Evolutionary conservation across 75 land plant species (phyloP), one percentile per base, ranked within the genome.

Genomic region (Isoetes taiwanensis): DNA sequence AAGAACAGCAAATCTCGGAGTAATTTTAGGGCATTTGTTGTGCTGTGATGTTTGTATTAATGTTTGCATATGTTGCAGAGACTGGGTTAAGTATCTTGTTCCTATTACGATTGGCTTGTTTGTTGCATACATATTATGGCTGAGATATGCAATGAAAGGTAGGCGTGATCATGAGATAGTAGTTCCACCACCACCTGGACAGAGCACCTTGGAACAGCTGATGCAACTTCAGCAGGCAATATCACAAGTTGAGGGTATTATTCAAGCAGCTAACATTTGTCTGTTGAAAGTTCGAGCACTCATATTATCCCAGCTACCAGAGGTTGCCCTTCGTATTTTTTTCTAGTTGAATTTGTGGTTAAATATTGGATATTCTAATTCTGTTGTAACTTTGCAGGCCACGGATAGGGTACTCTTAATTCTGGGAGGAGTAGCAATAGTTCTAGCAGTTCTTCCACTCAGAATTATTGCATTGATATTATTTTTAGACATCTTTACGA

Each of bases 171-270:
- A 68, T 50, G 84, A 79, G 63, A 42, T 93, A 1, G 72, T 72
- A 60, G 90, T 93, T 12, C 53, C 56, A 2, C 68, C 80, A 10
- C 98, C 98, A 12, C 96, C 98, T 17, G 28, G 73, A 27, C 86
- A 76, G 86, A 93, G 68, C 58, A 76, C 76, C 8, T 72, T 93
- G 73, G 98, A 93, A 69, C 98, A 93, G 67, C 69, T 93, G 41
- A 60, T 87, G 66, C 83, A 89, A 20, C 79, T 93, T 17, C 98
- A 93, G 38, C 86, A 79, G 65, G 98, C 81, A 20, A 54, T 93
- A 40, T 72, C 83, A 11, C 80, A 84, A 64, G 65, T 76, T 50
- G 85, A 88, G 55, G 80, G 65, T 37, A 39, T 84, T 52, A 64
- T 93, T 17, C 98, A 93, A 35, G 89, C 86, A 71, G 83, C 79